phyloP scores from a whole-genome alignment of 2,329 filamentous ascomycete species.

The Cercospora sp. region DNA sequence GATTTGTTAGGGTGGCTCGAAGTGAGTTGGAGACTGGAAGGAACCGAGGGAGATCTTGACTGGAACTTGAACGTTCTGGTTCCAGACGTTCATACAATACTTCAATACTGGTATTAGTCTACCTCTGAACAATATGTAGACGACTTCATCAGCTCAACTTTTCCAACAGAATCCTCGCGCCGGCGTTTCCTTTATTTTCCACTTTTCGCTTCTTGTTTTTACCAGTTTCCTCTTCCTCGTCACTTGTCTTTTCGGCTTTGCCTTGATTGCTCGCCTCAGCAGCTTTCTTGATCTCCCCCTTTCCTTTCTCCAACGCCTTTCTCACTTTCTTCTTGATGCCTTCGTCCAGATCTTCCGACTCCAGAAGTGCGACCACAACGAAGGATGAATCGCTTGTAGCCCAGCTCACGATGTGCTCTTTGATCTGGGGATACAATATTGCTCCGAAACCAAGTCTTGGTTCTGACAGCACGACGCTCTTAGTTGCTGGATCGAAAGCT shows the following conservation, averaged over 20 bases:
- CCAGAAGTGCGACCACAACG: constrained; percentile 77
- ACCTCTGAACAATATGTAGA: background rate
- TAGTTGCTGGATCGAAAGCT: constrained; percentile 73
- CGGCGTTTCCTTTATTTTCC: constrained; percentile 45
- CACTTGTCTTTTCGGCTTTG: constrained; percentile 56
- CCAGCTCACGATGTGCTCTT: constrained; percentile 74
- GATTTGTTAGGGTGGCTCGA: constrained; percentile 66
- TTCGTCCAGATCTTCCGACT: constrained; percentile 66
- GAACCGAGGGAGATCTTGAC: no score
- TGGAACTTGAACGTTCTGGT: background rate
- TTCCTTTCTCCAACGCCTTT: constrained; percentile 70
- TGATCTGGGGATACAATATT: constrained; percentile 78
- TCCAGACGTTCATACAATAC: background rate
- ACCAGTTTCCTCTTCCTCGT: constrained; percentile 54
- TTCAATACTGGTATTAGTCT: background rate
- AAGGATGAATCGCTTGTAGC: constrained; percentile 84
- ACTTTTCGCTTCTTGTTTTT: constrained; percentile 38
- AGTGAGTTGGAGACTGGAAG: background rate
- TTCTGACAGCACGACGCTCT: constrained; percentile 67
- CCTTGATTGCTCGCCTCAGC: constrained; percentile 60
- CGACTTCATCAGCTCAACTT: background rate
- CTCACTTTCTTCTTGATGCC: constrained; percentile 65
- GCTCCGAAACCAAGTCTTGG: constrained; percentile 79
- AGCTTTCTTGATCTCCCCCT: constrained; percentile 68
- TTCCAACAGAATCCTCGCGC: constrained; percentile 49